Evolutionary conservation across 2,329 filamentous ascomycete genomes (phyloP).

Genomic region (Exophiala phaeomuriformis): DNA sequence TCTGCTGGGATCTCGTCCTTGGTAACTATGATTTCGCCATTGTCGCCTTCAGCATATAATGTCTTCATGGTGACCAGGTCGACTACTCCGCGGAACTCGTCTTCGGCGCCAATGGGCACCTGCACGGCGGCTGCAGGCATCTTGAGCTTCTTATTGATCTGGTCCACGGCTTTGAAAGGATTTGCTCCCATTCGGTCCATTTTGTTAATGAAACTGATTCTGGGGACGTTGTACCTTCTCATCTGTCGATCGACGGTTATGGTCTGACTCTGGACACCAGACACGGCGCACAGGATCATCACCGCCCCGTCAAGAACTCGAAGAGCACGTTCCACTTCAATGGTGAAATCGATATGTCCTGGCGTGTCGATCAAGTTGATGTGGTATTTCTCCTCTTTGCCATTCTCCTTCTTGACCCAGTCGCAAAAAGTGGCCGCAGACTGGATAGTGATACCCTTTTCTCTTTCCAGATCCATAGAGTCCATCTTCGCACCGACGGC

Average conservation of each 20-base stretch:
- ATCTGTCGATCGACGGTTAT: constrained; percentile 98
- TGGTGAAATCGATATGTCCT: constrained; percentile 98
- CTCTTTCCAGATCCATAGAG: constrained; percentile 96
- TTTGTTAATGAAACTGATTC: constrained; percentile 97
- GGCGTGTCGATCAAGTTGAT: constrained; percentile 98
- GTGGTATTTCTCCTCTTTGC: constrained; percentile 84
- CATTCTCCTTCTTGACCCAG: constrained; percentile 81
- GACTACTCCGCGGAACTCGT: constrained; percentile 85
- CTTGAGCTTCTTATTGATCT: constrained; percentile 94
- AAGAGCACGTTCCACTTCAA: constrained; percentile 92
- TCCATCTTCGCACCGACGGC: constrained; percentile 98
- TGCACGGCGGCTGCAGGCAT: constrained; percentile 89
- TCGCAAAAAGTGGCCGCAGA: constrained; percentile 97
- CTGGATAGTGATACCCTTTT: constrained; percentile 98
- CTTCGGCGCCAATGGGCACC: constrained; percentile 86
- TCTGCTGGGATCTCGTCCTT: constrained; percentile 78
- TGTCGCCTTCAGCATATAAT: constrained; percentile 78
- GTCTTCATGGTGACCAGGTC: constrained; percentile 89
- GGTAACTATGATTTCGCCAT: constrained; percentile 68
- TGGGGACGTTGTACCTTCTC: constrained; percentile 93
- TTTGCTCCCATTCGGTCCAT: constrained; percentile 99
- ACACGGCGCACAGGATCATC: constrained; percentile 97
- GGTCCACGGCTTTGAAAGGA: constrained; percentile 93
- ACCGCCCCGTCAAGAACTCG: constrained; percentile 93
- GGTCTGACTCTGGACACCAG: constrained; percentile 93